A percentile compares a stretch with the other conserved stretches of the same genome.
Evolutionary conservation across 305 asterid species (phyloP).

Genomic region (Stenogyne calaminthoides): DNA sequence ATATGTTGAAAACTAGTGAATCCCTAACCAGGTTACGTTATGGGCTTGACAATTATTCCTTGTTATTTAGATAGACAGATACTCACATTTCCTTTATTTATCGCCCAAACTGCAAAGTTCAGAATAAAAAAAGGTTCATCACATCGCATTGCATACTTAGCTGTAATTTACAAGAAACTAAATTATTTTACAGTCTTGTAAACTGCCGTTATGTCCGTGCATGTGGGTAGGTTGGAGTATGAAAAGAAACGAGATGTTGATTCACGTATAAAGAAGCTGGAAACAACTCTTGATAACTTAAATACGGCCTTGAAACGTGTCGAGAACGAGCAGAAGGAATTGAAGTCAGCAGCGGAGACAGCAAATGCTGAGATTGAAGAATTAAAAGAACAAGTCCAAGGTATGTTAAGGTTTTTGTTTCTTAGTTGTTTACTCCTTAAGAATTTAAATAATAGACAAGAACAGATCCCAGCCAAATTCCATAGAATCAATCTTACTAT

Average conservation of each 20-base stretch:
- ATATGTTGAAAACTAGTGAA: background rate
- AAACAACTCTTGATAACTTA: constrained; percentile 59
- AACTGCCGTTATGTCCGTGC: constrained; percentile 24
- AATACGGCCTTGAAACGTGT: constrained; percentile 59
- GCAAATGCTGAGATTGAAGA: constrained; percentile 67
- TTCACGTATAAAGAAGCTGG: constrained; percentile 85
- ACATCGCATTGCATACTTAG: constrained; percentile 22
- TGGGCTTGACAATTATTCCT: constrained; percentile 6
- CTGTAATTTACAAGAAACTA: constrained; percentile 16
- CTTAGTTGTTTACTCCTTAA: background rate
- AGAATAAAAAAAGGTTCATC: constrained; percentile 4
- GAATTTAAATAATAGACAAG: constrained; percentile 7
- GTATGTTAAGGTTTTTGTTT: constrained; percentile 39
- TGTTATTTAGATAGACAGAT: constrained; percentile 1
- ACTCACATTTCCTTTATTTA: background rate
- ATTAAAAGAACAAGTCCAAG: constrained; percentile 64
- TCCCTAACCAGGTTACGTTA: background rate
- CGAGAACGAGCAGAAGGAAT: constrained; percentile 62
- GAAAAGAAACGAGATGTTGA: constrained; percentile 89
- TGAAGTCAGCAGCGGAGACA: constrained; percentile 64
- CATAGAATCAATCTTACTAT: constrained; percentile 12
- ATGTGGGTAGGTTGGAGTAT: constrained; percentile 72
- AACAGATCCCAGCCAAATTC: constrained; percentile 15
- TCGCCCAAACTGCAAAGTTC: background rate
- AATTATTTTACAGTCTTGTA: constrained; percentile 12